Base-by-base conservation (phyloP, 306 rosid species). In the Trifolium repens region DNA sequence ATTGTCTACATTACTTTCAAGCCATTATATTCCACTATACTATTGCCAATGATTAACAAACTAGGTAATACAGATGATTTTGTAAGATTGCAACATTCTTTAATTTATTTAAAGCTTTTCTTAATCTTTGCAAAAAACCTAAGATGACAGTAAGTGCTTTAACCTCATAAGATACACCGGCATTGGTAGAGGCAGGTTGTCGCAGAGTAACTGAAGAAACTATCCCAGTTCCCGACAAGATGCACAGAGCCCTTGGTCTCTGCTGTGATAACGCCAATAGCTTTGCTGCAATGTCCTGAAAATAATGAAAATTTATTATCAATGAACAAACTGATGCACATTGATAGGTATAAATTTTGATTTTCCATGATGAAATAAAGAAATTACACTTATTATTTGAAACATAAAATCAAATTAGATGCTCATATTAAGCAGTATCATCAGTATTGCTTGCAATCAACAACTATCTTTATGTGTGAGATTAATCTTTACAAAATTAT, bases 201-300 rank as follows among this genome's bases (percentile, higher is more conserved):
- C 99, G 91, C 6, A 94, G 81, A 63, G 96, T 85, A 55, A 94
- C 93, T 3, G 90, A 85, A 77, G 97, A 90, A 57, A 87, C 96
- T 62, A 85, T 50, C 62, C 99, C 99, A 67, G 80, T 87, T 78
- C 96, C 99, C 2, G 99, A 94, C 88, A 94, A 61, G 66, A 94
- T 75, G 83, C 97, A 94, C 7, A 94, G 86, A 60, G 96, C 99
- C 87, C 99, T 90, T 77, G 96, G 96, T 85, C 96, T 89, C 81
- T 94, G 97, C 83, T 94, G 99, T 27, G 99, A 83, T 15, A 94
- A 84, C 0, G 90, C 86, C 73, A 92, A 82, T 27, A 94, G 67
- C 81, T 92, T 94, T 35, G 93, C 96, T 7, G 84, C 99, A 74
- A 94, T 85, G 72, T 94, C 99, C 99, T 94, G 88, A 57, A 75